These are phyloP conservation scores for Suillus plorans DNA, from an alignment of 768 basidiomycete genomes.

Conservation along the genomic window DNA sequence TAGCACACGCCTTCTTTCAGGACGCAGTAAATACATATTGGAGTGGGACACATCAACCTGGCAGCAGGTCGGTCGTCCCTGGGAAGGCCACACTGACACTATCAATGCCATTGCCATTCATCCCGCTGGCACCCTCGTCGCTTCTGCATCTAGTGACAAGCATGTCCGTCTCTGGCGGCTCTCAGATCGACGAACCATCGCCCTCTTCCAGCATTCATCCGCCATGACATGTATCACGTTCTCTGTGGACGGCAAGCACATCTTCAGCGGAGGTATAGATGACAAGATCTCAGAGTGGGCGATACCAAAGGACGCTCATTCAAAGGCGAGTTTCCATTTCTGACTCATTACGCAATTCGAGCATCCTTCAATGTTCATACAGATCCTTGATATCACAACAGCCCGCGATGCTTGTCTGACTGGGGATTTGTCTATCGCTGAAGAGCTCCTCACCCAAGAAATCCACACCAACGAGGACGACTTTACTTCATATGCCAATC, in stretches of 20 bases:
- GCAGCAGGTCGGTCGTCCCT: no score
- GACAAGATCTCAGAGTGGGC: background rate
- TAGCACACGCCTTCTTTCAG: no score
- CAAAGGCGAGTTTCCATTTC: background rate
- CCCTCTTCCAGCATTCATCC: background rate
- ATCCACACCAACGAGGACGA: background rate
- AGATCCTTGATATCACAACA: background rate
- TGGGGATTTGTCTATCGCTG: background rate
- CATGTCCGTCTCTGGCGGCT: background rate
- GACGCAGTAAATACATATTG: no score
- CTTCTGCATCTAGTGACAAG: no score
- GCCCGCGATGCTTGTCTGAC: background rate
- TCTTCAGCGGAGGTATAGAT: background rate
- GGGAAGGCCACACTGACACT: no score
- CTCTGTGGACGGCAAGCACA: background rate
- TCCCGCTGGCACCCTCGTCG: no score
- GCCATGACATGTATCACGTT: accelerated
- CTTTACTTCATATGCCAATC: background rate
- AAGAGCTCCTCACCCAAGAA: background rate
- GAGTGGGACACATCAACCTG: no score
- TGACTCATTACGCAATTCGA: background rate
- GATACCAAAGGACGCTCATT: background rate
- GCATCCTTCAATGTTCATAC: background rate
- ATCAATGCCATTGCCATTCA: no score
- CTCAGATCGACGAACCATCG: background rate